Evolutionary conservation across 306 rosid genomes (phyloP).

Genomic region (Oemleria cerasiformis): DNA sequence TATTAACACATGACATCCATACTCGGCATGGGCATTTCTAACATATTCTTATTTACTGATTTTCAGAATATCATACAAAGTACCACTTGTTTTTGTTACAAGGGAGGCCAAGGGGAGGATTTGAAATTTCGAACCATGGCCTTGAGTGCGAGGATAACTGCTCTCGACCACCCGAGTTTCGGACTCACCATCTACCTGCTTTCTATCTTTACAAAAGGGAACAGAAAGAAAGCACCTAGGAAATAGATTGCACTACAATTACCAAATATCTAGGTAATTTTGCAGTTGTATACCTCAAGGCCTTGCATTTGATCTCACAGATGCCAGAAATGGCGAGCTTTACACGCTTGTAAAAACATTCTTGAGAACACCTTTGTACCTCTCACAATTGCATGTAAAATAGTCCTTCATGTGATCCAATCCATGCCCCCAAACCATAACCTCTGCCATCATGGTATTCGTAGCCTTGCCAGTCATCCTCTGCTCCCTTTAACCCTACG

Average conservation of each 20-base stretch:
- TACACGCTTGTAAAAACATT: background rate
- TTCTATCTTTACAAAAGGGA: background rate
- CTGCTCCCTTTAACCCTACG: slow-evolving; percentile 31
- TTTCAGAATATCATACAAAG: background rate
- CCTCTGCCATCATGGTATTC: slow-evolving; percentile 19
- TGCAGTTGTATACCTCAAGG: background rate
- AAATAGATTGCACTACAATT: background rate
- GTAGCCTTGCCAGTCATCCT: slow-evolving; percentile 18
- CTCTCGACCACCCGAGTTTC: background rate
- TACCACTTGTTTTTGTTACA: background rate
- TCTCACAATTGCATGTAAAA: slow-evolving; percentile 45
- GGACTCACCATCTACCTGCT: background rate
- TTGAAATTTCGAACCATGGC: background rate
- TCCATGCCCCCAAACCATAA: slow-evolving; percentile 59
- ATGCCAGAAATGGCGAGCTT: background rate
- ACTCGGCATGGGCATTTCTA: background rate
- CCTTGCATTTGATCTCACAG: background rate
- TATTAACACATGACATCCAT: background rate
- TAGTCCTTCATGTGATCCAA: slow-evolving; percentile 75
- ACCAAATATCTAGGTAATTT: background rate
- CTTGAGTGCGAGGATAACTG: background rate
- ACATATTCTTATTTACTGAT: background rate
- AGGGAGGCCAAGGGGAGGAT: background rate
- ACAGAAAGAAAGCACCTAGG: background rate
- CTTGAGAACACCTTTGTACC: background rate